Conservation (phyloP, 768 basidiomycete species). For the Amanita jacksonii region DNA sequence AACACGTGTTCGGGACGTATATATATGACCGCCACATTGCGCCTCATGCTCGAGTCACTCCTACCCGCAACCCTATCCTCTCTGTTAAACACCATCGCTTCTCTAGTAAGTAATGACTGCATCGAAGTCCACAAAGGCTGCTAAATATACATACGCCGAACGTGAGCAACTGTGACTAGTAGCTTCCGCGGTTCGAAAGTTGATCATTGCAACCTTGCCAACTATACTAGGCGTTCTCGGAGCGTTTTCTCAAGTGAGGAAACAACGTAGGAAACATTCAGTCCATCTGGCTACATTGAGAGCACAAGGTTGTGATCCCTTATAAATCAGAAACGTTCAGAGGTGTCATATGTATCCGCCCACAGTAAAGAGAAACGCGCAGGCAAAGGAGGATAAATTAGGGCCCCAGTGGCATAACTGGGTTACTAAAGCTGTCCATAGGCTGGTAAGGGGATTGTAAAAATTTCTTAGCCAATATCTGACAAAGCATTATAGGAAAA, state of each 20-base stretch:
- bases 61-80: neutral
- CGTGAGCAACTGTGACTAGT: conserved; percentile 16
- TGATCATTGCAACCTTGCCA: neutral
- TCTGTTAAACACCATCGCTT: neutral
- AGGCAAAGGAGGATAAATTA: conserved; percentile 32
- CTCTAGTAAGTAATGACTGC: conserved; percentile 11
- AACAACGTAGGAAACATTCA: conserved; percentile 33
- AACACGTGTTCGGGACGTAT: conserved; percentile 4
- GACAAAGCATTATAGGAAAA: conserved; percentile 23
- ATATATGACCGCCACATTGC: neutral
- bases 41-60: neutral
- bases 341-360: neutral
- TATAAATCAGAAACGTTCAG: neutral
- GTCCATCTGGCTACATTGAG: conserved; percentile 37
- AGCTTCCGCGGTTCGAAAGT: no score
- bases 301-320: conserved; percentile 28
- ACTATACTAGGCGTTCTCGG: conserved; percentile 31
- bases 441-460: conserved; percentile 25
- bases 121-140: conserved; percentile 9
- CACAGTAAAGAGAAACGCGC: conserved; percentile 39
- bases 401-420: conserved; percentile 41
- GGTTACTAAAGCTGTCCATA: conserved; percentile 35
- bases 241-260: conserved; percentile 34
- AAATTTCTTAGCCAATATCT: neutral
- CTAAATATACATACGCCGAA: conserved; percentile 16